Conservation (phyloP, 129 eudicot species). For the Flaveria bidentis region DNA sequence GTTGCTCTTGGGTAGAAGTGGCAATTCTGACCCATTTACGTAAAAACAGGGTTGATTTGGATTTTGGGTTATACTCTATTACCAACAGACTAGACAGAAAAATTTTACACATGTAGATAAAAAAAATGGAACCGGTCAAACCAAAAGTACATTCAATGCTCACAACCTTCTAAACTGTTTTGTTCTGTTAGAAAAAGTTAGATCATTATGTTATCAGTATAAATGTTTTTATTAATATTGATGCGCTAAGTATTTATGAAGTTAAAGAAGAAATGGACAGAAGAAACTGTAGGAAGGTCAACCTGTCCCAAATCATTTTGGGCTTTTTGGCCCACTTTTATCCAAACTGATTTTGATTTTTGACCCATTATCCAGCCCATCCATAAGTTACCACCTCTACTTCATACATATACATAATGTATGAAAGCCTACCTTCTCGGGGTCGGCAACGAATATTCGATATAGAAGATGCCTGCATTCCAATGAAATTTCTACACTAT, state of each 20-base stretch:
- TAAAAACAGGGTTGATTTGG: not conserved
- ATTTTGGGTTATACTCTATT: not conserved
- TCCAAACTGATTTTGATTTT: not conserved
- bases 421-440: conserved; percentile 53
- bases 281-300: not conserved
- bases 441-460: conserved; percentile 59
- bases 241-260: not conserved
- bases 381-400: not conserved
- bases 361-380: conserved; percentile 6
- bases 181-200: too few relatives aligned
- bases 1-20: not conserved
- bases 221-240: not conserved
- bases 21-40: not conserved
- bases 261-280: not conserved
- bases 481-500: conserved; percentile 46
- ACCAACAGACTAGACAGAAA: not conserved
- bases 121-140: not conserved
- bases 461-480: conserved; percentile 68
- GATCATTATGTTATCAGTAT: not conserved
- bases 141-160: too few relatives aligned
- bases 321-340: too few relatives aligned
- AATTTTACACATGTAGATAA: not conserved
- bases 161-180: too few relatives aligned
- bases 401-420: not conserved
- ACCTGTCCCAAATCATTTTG: not conserved